phyloP scores from a whole-genome alignment of 176 grass and related monocot genomes.

The Oryza meridionalis region DNA sequence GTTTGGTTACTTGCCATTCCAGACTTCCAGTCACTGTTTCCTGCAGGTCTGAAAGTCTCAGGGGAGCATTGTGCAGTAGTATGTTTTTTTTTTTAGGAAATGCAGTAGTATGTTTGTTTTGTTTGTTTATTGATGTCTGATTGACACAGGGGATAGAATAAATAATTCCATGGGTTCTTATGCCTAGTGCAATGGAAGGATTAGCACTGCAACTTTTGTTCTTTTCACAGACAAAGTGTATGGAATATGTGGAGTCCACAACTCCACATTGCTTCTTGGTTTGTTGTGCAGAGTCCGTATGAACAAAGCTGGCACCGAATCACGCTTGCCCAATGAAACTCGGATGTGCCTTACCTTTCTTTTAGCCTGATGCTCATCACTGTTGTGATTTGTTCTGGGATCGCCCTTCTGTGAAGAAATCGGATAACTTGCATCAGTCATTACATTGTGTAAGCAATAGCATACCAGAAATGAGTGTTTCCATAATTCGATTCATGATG shows the following conservation, averaged over 20 bases:
- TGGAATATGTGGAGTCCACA: conserved; percentile 22
- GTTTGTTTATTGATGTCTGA: conserved; percentile 23
- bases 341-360: neutral
- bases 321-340: neutral
- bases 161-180: conserved; percentile 22
- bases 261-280: conserved; percentile 13
- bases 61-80: neutral
- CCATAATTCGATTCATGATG: neutral
- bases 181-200: conserved; percentile 6
- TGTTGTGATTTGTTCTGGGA: neutral
- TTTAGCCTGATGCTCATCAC: neutral
- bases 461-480: neutral
- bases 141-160: conserved; percentile 21
- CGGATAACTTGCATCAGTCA: neutral
- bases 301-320: conserved; percentile 12
- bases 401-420: conserved; percentile 4
- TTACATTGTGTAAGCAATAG: neutral
- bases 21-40: neutral
- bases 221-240: conserved; percentile 1
- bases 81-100: too few relatives aligned
- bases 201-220: neutral
- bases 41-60: neutral
- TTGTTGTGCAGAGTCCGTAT: conserved; percentile 7
- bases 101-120: neutral
- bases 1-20: conserved; percentile 11